Evolutionary conservation across 208 protist genomes (phyloP).

Genomic region (Acanthamoeba lenticulata): DNA sequence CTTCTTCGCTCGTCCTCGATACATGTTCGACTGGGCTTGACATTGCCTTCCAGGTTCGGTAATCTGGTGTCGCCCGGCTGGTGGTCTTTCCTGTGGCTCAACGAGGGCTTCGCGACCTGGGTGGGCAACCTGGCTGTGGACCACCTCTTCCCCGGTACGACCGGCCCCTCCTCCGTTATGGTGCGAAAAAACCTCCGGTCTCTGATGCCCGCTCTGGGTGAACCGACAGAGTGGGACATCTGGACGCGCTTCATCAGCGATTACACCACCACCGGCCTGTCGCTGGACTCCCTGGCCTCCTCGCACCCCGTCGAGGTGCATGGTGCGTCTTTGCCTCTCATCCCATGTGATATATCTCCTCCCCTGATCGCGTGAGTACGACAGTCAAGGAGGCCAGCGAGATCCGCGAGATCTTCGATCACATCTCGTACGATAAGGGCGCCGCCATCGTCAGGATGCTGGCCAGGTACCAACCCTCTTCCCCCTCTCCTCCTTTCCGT

Average conservation of each 20-base stretch:
- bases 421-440: slow-evolving; percentile 96
- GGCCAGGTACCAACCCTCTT: slow-evolving; percentile 79
- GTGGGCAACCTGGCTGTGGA: slow-evolving; percentile 75
- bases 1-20: background rate
- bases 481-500: background rate
- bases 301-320: slow-evolving; percentile 97
- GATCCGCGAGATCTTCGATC: slow-evolving; percentile 98
- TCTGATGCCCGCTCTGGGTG: no score
- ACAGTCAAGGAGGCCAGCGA: slow-evolving; percentile 91
- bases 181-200: no score
- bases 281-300: slow-evolving; percentile 92
- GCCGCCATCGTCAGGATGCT: slow-evolving; percentile 93
- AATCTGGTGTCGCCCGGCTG: slow-evolving; percentile 98
- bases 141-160: slow-evolving; percentile 60
- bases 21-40: no score
- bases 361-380: background rate
- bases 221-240: slow-evolving; percentile 69
- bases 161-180: background rate
- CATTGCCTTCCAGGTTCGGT: slow-evolving; percentile 91
- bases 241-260: slow-evolving; percentile 88
- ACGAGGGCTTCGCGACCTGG: slow-evolving; percentile 79
- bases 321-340: background rate
- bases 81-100: slow-evolving; percentile 96
- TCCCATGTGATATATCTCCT: background rate
- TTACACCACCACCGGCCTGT: slow-evolving; percentile 87